Evolutionary conservation across 2,329 filamentous ascomycete species (phyloP).

Genomic region (Sporothrix pseudoabietina): DNA sequence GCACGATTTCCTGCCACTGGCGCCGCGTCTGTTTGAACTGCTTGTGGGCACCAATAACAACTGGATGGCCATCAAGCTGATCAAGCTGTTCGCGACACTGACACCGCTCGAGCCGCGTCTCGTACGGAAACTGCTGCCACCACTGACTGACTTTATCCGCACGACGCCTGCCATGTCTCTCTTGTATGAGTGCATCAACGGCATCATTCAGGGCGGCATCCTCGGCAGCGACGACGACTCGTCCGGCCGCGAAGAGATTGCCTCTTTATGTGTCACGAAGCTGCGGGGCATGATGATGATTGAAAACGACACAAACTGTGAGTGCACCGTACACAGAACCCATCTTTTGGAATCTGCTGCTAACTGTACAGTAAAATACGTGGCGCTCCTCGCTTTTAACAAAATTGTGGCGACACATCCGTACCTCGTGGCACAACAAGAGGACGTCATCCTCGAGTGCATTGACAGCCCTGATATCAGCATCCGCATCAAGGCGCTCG

Average conservation of each 20-base stretch:
- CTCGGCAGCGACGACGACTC: slow-evolving; percentile 75
- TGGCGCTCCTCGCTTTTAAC: slow-evolving; percentile 91
- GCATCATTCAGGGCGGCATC: slow-evolving; percentile 95
- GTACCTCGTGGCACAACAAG: slow-evolving; percentile 83
- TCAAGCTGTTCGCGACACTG: slow-evolving; percentile 96
- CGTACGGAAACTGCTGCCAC: slow-evolving; percentile 86
- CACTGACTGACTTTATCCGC: slow-evolving; percentile 87
- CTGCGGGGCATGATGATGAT: slow-evolving; percentile 91
- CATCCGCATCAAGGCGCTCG: slow-evolving; percentile 88
- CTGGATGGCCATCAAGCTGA: slow-evolving; percentile 99
- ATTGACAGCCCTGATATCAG: slow-evolving; percentile 96
- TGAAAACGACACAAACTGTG: slow-evolving; percentile 89
- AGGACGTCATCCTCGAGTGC: slow-evolving; percentile 94
- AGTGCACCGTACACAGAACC: slow-evolving; percentile 42
- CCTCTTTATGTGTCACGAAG: slow-evolving; percentile 87
- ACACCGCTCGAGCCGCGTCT: slow-evolving; percentile 90
- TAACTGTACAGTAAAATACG: slow-evolving; percentile 79
- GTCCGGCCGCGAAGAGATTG: slow-evolving; percentile 86
- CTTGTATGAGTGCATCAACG: slow-evolving; percentile 96
- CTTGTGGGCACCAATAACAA: slow-evolving; percentile 92
- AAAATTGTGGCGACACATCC: slow-evolving; percentile 90
- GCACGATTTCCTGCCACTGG: slow-evolving; percentile 88
- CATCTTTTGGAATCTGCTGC: not conserved
- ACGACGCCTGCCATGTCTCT: slow-evolving; percentile 98
- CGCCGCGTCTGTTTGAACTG: slow-evolving; percentile 87